Base-by-base conservation (phyloP, 108 stramenopile species). In the Thalassiosira profunda region DNA sequence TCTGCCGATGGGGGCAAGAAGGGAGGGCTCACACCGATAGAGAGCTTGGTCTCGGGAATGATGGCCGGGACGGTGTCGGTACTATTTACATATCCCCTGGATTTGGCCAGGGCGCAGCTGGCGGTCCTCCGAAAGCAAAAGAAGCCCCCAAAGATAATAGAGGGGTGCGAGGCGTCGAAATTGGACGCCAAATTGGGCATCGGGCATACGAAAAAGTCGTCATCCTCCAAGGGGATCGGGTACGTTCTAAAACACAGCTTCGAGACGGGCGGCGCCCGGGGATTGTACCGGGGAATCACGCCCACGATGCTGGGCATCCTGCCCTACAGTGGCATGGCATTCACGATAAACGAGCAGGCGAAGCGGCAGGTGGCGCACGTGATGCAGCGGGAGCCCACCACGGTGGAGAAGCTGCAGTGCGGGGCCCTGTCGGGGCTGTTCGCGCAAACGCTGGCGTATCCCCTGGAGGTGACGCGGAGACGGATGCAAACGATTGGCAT, bases 401-500 rank as follows among this genome's bases (percentile, higher is more conserved):
- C 83, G n/a, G 72, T 86, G n/a, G 89, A 98, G 63, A 78, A 86
- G 36, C 73, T 98, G 77, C 78, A 78, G 54, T 96, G 95, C 59
- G 97, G 97, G 18, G 97, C 85, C 10, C 49, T 98, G 14, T 90
- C 94, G 9, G 97, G 97, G 17, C 69, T 98, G 8, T 75, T 96
- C 37, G 97, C 95, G 24, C 97, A 98, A 79, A 83, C 92, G 0
- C 51, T 89, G 14, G 85, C 96, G 8, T 99, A 99, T 80, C 98
- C 98, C 2, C 70, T 98, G 8, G 98, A 99, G 41, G 93, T 99
- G 14, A 95, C 92, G 15, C 63, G 98, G 30, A 74, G 98, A 42
- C 86, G 97, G 3, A 97, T 98, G 98, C 98, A 99, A 87, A 99
- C 98, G 0, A 85, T 91, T 57, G 96, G 96, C 10, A 67, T 93